phyloP scores from a whole-genome alignment of 345 rosid genomes.

The Zanthoxylum bungeanum region DNA sequence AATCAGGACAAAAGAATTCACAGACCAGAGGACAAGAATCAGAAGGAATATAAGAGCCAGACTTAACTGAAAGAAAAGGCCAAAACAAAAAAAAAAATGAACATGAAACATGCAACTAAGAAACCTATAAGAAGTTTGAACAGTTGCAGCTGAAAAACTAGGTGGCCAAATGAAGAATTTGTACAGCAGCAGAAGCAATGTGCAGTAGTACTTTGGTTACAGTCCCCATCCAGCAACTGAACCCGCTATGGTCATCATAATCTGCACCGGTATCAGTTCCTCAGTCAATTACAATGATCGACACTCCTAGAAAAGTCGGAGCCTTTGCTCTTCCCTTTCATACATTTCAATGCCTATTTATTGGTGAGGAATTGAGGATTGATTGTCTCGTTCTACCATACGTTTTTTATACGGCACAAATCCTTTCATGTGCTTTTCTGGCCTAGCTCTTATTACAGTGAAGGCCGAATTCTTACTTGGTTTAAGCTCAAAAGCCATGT shows the following conservation, averaged over 20 bases:
- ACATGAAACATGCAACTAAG: neutral
- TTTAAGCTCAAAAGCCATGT: conserved; percentile 27
- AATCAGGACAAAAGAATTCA: neutral
- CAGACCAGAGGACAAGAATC: neutral
- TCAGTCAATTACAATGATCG: too few species aligned
- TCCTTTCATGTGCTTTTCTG: conserved; percentile 37
- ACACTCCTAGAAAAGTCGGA: too few species aligned
- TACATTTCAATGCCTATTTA: conserved; percentile 27
- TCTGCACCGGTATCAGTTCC: neutral
- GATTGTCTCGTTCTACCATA: conserved; percentile 25
- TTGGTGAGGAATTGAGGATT: conserved; percentile 15
- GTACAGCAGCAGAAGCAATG: too few species aligned
- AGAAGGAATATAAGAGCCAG: neutral
- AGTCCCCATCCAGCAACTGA: too few species aligned
- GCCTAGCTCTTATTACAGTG: conserved; percentile 24
- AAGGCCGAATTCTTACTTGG: conserved; percentile 37
- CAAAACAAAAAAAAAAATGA: too few species aligned
- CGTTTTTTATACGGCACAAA: conserved; percentile 63
- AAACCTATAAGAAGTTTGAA: neutral
- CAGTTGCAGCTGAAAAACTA: neutral
- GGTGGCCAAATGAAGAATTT: neutral
- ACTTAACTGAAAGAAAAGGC: too few species aligned
- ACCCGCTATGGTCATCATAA: neutral
- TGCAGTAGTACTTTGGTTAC: too few species aligned
- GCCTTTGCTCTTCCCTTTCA: conserved; percentile 34